Percentiles rank a stretch among this genome's conserved stretches.
phyloP scores from a whole-genome alignment of 202 grass and related monocot species.

The Schoenoplectus triqueter region DNA sequence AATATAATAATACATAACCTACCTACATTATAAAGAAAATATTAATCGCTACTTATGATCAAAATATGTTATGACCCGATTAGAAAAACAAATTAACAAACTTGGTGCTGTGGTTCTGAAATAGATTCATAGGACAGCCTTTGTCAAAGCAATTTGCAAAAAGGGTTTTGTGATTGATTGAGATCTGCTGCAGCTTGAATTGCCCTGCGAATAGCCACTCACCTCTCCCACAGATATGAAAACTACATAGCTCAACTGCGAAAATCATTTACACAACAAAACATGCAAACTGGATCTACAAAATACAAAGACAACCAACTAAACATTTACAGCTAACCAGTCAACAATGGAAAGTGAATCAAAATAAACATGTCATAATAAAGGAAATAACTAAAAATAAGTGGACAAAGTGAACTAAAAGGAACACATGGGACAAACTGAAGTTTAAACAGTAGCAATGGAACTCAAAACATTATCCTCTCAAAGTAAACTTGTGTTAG shows the following conservation, averaged over 20 bases:
- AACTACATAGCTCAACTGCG: not conserved
- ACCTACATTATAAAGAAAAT: too few relatives aligned
- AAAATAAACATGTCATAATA: conserved; percentile 16
- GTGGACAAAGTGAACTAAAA: not conserved
- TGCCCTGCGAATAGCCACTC: too few relatives aligned
- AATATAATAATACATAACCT: too few relatives aligned
- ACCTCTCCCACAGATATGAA: too few relatives aligned
- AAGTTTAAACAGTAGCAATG: conserved; percentile 5
- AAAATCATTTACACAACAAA: not conserved
- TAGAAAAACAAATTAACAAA: too few relatives aligned
- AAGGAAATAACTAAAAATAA: conserved; percentile 27
- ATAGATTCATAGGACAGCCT: not conserved
- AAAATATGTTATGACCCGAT: too few relatives aligned
- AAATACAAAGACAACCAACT: not conserved
- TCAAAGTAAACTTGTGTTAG: conserved; percentile 39
- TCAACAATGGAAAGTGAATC: not conserved
- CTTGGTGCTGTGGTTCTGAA: not conserved
- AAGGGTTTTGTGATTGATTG: too few relatives aligned
- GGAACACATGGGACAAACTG: not conserved
- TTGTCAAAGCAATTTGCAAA: not conserved
- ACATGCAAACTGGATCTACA: not conserved
- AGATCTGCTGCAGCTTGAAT: too few relatives aligned
- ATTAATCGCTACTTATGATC: too few relatives aligned
- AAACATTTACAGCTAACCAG: conserved; percentile 36
- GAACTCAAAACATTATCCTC: not conserved